Evolutionary conservation across 2,329 filamentous ascomycete genomes (phyloP), one percentile per base, ranked within the genome.

Genomic region (Aureobasidium musti): DNA sequence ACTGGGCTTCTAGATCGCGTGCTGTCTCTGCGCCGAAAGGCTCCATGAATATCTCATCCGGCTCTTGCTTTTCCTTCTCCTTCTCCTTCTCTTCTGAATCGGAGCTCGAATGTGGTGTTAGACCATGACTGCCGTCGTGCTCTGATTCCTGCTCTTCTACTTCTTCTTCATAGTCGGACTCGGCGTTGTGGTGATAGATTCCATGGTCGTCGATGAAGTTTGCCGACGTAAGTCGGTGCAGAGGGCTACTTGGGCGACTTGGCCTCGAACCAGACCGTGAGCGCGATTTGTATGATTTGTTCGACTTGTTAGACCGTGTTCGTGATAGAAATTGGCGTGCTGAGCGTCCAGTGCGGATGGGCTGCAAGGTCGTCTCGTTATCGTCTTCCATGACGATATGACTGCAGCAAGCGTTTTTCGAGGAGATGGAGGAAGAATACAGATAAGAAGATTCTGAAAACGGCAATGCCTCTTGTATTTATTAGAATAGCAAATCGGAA

Each of bases 201-300:
- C 72, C 73, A 7, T 75, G 70, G 63, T 79, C 75, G 60, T 79
- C 76, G 1, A 76, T 69, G 65, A 77, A 73, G 26, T 71, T 71
- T 3, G 70, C 75, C 1, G 76, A 77, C 67, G 74, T 71, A 2
- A 75, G 68, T 23, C 73, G 70, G 47, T 72, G 68, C 1, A 77
- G 65, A 26, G 67, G 65, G 33, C 54, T 68, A 45, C 56, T 63
- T 10, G 68, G 63, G 56, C 67, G 49, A 49, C 67, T 65, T 13
- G 65, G 57, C 39, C 67, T 30, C 56, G 73, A 73, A 70, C 68
- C 52, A 68, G 72, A 72, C 53, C 68, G 59, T 65, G 59, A 50
- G 47, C 59, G 30, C 35, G 64, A 63, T 10, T 45, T 50, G 43
- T 7, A 41, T 19, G 49, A 57, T 23, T 35, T 52, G 37, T 43